Base-by-base conservation (phyloP, 331 rosid genomes). In the Ulmus americana region DNA sequence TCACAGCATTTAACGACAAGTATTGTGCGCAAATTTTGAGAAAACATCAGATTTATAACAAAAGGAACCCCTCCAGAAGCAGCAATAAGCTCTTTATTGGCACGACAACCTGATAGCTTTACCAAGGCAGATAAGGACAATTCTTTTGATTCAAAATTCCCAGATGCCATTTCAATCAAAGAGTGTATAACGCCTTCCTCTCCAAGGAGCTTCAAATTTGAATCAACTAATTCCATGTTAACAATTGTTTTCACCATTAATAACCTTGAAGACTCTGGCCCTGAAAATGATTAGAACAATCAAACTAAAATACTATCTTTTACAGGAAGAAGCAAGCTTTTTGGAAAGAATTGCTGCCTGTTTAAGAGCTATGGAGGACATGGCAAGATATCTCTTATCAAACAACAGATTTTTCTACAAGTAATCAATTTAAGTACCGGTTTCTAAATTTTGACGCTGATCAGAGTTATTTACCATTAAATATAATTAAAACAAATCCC, bases 101-200 rank as follows among this genome's bases (percentile, higher is more conserved):
- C 76, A 71, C 46, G 73, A 58, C 71, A 80, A 64, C 79, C 70
- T 55, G 87, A 82, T 70, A 89, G 65, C 65, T 84, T 83, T 71
- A 69, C 78, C 76, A 86, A 77, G 3, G 89, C 87, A 10, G 87
- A 82, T 58, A 86, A 74, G 10, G 95, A 79, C 35, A 68, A 45
- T 20, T 80, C 83, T 67, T 73, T 81, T 40, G 81, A 75, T 64
- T 77, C 91, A 52, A 82, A 49, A 52, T 55, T 79, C 1, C 83
- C 83, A 28, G 71, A 75, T 28, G 74, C 65, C 95, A 89, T 86
- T 76, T 86, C 84, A 57, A 89, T 81, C 71, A 86, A 74, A 77
- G 87, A 84, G 61, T 87, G 76, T 77, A 89, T 79, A 69, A 76
- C 74, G 64, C 96, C 95, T 77, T 84, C 89, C 63, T 84, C 74